Base-by-base conservation (phyloP, 352 stramenopile genomes). In the Phytopythium litorale region DNA sequence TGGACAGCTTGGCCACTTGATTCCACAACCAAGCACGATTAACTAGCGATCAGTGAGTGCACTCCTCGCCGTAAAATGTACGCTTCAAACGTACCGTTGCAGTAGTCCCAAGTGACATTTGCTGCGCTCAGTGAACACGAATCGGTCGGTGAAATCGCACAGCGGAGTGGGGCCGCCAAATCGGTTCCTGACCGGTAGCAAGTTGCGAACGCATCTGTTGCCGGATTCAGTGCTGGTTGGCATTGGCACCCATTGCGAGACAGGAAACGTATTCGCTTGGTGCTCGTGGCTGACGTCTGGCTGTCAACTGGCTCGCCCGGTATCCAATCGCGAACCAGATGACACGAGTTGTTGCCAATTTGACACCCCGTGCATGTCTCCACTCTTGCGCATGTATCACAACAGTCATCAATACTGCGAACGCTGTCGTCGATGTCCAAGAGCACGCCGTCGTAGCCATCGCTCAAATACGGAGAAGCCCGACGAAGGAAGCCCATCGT, bases 1-100 rank as follows among this genome's bases (percentile, higher is more conserved):
- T 23, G 4, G 70, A 77, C 21, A 81, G 18, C 23, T 70, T 63
- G 1, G 68, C 70, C 55, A 77, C 73, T 79, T 65, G 52, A 77
- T 71, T 77, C 56, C 15, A 52, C 54, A 51, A 38, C 25, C 9
- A 3, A 13, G 16, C 19, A 21, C 15, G 12, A 19, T 19, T 13
- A 21, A 18, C 2, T 58, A 23, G 21, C 42, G n/a, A 35, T n/a
- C 48, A 6, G 19, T 30, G 28, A 19, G 23, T 21, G 18, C 11
- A 7, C 7, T 46, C 4, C 16, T 4, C 40, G 3, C 3, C 40
- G 40, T 46, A 5, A 46, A 3, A 21, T 7, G 3, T 23, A 46
- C 18, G 18, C 6, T 25, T 12, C 0, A 1, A 30, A 53, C 58
- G 32, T 50, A 78, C 74, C 69, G 60, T 82, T 78, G 52, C 74